Evolutionary conservation across 1,139 yeast genomes (phyloP).

Genomic region (Scheffersomyces parashehatae): DNA sequence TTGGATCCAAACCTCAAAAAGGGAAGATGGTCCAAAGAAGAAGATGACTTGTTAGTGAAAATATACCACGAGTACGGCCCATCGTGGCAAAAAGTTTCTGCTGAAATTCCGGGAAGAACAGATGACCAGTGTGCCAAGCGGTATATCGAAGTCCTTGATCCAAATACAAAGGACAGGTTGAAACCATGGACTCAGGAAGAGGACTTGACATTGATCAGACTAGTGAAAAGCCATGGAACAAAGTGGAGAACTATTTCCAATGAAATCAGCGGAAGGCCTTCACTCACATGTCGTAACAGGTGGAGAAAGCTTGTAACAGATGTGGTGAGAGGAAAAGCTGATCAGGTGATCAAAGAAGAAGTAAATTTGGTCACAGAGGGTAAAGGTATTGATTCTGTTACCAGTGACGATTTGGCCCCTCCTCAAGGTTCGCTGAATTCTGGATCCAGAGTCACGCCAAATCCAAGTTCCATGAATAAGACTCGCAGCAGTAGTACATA

Average conservation of each 20-base stretch:
- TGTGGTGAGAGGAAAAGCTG: slow-evolving; percentile 64
- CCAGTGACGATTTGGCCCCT: neutral
- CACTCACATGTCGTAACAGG: slow-evolving; percentile 85
- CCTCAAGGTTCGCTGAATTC: neutral
- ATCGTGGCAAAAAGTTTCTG: slow-evolving; percentile 82
- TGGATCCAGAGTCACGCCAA: neutral
- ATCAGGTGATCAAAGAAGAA: slow-evolving; percentile 32
- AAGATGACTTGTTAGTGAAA: slow-evolving; percentile 63
- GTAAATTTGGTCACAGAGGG: slow-evolving; percentile 36
- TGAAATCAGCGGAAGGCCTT: slow-evolving; percentile 77
- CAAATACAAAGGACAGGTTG: slow-evolving; percentile 72
- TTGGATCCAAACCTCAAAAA: slow-evolving; percentile 78
- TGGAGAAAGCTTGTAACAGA: slow-evolving; percentile 87
- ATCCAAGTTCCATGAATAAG: neutral
- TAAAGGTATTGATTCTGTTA: neutral
- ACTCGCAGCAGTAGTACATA: neutral
- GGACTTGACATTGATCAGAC: slow-evolving; percentile 64
- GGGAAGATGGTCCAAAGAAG: slow-evolving; percentile 89
- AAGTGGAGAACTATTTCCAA: slow-evolving; percentile 84
- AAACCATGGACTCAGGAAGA: slow-evolving; percentile 82
- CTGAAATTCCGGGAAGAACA: slow-evolving; percentile 77
- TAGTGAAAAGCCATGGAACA: slow-evolving; percentile 77
- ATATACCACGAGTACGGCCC: slow-evolving; percentile 75
- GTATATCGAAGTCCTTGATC: slow-evolving; percentile 86
- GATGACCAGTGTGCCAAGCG: slow-evolving; percentile 96